Evolutionary conservation across 208 protist genomes (phyloP), one percentile per base, ranked within the genome.

Genomic region (Crithidia brevicula): DNA sequence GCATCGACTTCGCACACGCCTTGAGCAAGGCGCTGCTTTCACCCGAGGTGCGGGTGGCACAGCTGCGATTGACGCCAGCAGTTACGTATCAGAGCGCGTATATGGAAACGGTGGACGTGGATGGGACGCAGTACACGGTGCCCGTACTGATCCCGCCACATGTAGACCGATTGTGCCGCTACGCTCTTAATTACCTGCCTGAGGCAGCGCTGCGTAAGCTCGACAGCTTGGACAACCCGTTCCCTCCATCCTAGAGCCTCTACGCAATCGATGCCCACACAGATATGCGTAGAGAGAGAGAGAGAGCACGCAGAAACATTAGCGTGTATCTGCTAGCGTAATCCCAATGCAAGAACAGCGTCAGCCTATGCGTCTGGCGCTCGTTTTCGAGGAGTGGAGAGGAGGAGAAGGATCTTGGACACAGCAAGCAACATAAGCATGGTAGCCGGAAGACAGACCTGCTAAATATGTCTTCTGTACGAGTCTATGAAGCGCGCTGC

Each of bases 1-100:
- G 89, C 72, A 77, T 89, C 36, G 62, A 86, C 73, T 95, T 93
- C 49, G 71, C 83, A 0, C 76, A 79, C 64, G 54, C 53, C 13
- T 73, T 92, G 20, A 74, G 73, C 6, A 28, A 28, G 34, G 68
- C 57, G 7, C 75, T 95, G 34, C 66, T 91, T 15, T 79, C 88
- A 7, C 75, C 70, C 1, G 66, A 75, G 3, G 67, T 76, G 42
- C 77, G 80, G 7, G 45, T 64, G 40, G 60, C 60, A 15, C 78
- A 82, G 66, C 23, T 56, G 49, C 45, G 52, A 20, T 8, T 16
- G 16, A 34, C 34, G 38, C 11, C 16, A 13, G 13, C 65, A 2
- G n/a, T 54, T 3, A 27, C 69, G 27, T 83, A 79, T 36, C 43
- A 79, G 27, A 58, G 63, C 45, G 60, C 63, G 25, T 60, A 61